Evolutionary conservation across 2,329 filamentous ascomycete species (phyloP).

Genomic region (Mycocentrospora acerina): DNA sequence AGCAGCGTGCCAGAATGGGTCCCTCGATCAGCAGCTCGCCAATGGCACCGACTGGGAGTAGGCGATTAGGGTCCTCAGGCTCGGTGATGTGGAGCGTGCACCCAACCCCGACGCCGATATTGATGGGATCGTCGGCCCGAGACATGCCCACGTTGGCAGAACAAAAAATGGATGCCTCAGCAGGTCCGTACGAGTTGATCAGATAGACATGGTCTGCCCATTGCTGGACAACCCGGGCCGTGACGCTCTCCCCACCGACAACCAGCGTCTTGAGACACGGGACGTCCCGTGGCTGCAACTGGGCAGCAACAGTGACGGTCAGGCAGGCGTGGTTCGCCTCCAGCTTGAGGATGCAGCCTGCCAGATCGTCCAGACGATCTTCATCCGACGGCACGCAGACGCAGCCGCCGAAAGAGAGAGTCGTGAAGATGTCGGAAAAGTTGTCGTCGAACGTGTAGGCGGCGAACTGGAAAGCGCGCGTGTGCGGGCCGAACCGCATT

Average conservation of each 20-base stretch:
- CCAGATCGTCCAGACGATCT: constrained; percentile 54
- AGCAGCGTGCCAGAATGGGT: constrained; percentile 42
- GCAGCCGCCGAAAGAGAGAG: constrained; percentile 59
- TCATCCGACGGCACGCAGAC: constrained; percentile 58
- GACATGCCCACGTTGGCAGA: no score
- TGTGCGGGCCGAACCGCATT: background rate
- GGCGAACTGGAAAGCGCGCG: constrained; percentile 51
- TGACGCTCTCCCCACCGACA: constrained; percentile 8
- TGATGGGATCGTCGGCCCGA: no score
- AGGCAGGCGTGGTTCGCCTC: constrained; percentile 43
- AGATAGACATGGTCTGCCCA: constrained; percentile 12
- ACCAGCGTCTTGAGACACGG: constrained; percentile 8
- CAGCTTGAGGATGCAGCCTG: constrained; percentile 47
- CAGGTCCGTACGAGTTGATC: constrained; percentile 13
- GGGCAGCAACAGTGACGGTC: constrained; percentile 4
- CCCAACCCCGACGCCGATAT: no score
- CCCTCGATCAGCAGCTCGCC: constrained; percentile 60
- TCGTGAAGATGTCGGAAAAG: constrained; percentile 57
- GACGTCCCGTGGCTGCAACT: constrained; percentile 5
- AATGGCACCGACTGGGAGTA: constrained; percentile 16
- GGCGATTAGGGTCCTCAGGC: constrained; percentile 13
- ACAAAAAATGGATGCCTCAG: constrained; percentile 6
- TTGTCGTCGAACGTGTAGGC: constrained; percentile 60
- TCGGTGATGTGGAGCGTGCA: no score
- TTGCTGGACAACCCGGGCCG: constrained; percentile 20